Percentiles rank a stretch among this genome's conserved stretches.
These are phyloP conservation scores for Flaveria brownii DNA, from an alignment of 129 eudicot genomes.

Conservation along the genomic window DNA sequence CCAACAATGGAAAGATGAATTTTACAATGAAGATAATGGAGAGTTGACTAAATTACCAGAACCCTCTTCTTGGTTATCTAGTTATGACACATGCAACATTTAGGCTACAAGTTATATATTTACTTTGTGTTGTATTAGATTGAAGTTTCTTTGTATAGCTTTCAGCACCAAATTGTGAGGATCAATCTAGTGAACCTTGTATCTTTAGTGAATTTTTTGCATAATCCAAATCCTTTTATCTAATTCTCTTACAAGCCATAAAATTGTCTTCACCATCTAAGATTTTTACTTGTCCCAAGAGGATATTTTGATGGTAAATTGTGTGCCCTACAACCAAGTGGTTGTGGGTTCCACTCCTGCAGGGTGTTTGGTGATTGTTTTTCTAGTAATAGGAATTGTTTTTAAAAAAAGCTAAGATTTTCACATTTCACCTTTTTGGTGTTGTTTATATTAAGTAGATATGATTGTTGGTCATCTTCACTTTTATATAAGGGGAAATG, in stretches of 20 bases:
- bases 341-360: too few species aligned
- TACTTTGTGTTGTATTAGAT: background rate
- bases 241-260: background rate
- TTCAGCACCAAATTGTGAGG: conserved; percentile 45
- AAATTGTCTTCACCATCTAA: too few species aligned
- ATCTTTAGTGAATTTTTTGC: conserved; percentile 18
- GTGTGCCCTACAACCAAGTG: too few species aligned
- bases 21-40: conserved; percentile 40
- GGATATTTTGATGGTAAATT: too few species aligned
- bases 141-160: conserved; percentile 25
- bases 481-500: too few species aligned
- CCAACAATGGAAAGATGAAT: conserved; percentile 63
- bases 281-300: too few species aligned
- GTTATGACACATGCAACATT: conserved; percentile 84
- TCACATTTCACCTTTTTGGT: background rate
- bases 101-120: conserved; percentile 24
- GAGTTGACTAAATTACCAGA: conserved; percentile 44
- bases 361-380: too few species aligned
- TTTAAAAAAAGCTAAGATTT: background rate
- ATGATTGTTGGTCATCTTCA: too few species aligned
- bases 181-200: conserved; percentile 23
- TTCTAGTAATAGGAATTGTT: too few species aligned
- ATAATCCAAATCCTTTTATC: conserved; percentile 10
- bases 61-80: conserved; percentile 76
- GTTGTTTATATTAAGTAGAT: background rate